Evolutionary conservation across 257 asterid species (phyloP).

Genomic region (Henckelia pumila): DNA sequence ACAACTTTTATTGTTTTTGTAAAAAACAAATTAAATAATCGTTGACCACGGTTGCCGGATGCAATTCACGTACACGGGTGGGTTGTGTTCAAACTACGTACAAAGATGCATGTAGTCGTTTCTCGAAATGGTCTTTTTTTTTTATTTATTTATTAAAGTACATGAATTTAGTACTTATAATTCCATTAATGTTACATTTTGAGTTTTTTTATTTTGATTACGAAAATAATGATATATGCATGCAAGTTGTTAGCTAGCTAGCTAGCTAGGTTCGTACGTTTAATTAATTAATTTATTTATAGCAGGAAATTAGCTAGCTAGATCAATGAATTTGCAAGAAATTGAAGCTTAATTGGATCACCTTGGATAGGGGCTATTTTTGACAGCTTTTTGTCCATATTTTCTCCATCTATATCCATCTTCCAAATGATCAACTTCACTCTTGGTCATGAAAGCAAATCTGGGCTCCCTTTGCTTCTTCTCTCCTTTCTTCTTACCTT

Average conservation of each 20-base stretch:
- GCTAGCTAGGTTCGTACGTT: too few species aligned
- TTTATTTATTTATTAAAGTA: too few species aligned
- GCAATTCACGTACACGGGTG: conserved; percentile 34
- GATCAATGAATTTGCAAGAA: too few species aligned
- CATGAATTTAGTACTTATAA: too few species aligned
- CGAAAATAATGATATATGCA: too few species aligned
- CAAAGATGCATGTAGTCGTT: neutral
- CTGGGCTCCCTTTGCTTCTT: conserved; percentile 49
- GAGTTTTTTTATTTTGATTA: too few species aligned
- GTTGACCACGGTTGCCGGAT: neutral
- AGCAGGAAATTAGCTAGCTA: too few species aligned
- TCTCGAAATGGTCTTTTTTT: neutral
- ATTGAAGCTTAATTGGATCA: conserved; percentile 27
- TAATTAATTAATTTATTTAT: too few species aligned
- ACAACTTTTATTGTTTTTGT: too few species aligned
- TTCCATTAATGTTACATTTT: too few species aligned
- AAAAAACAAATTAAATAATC: neutral
- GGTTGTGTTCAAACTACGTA: conserved; percentile 20
- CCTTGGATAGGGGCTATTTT: conserved; percentile 73
- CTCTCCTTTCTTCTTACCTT: conserved; percentile 48
- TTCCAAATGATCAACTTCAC: conserved; percentile 69
- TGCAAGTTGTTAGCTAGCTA: too few species aligned
- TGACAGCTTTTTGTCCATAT: conserved; percentile 69
- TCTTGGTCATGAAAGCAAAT: conserved; percentile 63
- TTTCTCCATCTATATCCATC: conserved; percentile 80